Base-by-base conservation (phyloP, 257 asterid genomes). In the Coffea canephora region DNA sequence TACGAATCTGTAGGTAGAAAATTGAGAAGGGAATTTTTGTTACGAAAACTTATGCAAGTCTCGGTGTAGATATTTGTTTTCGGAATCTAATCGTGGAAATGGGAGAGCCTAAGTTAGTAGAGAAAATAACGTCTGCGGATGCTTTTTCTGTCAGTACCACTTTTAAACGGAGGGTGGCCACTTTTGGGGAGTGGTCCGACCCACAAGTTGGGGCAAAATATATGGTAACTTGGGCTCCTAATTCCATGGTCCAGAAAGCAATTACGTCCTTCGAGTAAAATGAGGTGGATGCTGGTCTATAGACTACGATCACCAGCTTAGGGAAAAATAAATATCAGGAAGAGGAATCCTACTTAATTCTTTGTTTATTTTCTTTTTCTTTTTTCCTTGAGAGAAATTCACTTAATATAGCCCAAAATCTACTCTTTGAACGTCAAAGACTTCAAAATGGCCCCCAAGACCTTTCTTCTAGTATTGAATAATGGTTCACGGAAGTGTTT, bases 211-310 rank as follows among this genome's bases (percentile, higher is more conserved):
- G 75, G 75, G 18, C 74, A 45, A 10, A n/a, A n/a, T 1, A 10
- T 43, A 48, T 48, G 23, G 13, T 14, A 12, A 66, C 34, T 73
- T 2, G 27, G 46, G n/a, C 19, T 14, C 64, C 23, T 46, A 9
- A 49, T 25, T 73, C 27, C 27, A 73, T 73, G 77, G 77, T 50
- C 34, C 77, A 73, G 6, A 73, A 73, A 31, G 5, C 65, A 31
- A 52, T 34, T 73, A 73, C 66, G 49, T 52, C 77, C 76, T 73
- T 31, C 46, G 45, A 49, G 13, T 25, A 72, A 72, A n/a, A 48
- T 48, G 59, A 46, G 43, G 76, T 43, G 74, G 74, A 23, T 21
- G 52, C 10, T 65, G 8, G 41, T 65, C 43, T 31, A 15, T 65
- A 21, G 43, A 65, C 70, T 65, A 25, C 16, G 43, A 41, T 27